Evolutionary conservation across 495 filamentous ascomycete genomes (phyloP).

Genomic region (Lepraria neglecta): DNA sequence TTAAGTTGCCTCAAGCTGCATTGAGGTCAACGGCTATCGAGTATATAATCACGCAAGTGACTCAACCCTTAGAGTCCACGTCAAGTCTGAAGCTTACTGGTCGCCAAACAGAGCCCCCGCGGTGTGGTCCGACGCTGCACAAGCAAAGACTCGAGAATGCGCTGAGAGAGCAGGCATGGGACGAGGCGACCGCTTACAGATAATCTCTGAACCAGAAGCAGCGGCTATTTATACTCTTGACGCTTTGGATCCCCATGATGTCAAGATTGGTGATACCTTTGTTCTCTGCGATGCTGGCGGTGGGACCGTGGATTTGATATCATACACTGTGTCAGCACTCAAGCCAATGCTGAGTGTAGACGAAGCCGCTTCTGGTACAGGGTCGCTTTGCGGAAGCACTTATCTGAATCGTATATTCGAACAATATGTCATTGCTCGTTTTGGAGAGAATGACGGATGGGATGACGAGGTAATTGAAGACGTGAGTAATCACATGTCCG

Average conservation of each 20-base stretch:
- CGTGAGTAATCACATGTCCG: conserved; percentile 3
- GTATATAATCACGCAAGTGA: conserved; percentile 49
- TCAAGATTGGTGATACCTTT: conserved; percentile 36
- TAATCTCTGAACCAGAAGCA: conserved; percentile 69
- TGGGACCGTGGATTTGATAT: conserved; percentile 67
- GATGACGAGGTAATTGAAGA: conserved; percentile 55
- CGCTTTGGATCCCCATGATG: conserved; percentile 54
- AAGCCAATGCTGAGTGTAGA: conserved; percentile 45
- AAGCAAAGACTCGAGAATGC: conserved; percentile 55
- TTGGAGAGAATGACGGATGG: conserved; percentile 27
- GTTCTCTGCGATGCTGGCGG: conserved; percentile 24
- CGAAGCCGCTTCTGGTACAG: conserved; percentile 58
- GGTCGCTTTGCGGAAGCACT: conserved; percentile 59
- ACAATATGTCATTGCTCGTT: conserved; percentile 51
- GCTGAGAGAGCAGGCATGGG: conserved; percentile 64
- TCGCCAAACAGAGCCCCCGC: conserved; percentile 34
- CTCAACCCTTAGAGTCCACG: too few relatives aligned
- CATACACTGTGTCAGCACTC: conserved; percentile 34
- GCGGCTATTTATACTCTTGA: conserved; percentile 67
- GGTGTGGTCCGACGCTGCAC: conserved; percentile 67
- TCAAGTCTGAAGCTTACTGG: too few relatives aligned
- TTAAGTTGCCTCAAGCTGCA: conserved; percentile 50
- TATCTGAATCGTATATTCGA: conserved; percentile 66
- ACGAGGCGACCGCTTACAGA: conserved; percentile 47
- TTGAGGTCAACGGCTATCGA: conserved; percentile 55